A percentile compares a stretch with the other conserved stretches of the same genome.
These are phyloP conservation scores for Mentha longifolia DNA, from an alignment of 257 asterid genomes.

Conservation along the genomic window DNA sequence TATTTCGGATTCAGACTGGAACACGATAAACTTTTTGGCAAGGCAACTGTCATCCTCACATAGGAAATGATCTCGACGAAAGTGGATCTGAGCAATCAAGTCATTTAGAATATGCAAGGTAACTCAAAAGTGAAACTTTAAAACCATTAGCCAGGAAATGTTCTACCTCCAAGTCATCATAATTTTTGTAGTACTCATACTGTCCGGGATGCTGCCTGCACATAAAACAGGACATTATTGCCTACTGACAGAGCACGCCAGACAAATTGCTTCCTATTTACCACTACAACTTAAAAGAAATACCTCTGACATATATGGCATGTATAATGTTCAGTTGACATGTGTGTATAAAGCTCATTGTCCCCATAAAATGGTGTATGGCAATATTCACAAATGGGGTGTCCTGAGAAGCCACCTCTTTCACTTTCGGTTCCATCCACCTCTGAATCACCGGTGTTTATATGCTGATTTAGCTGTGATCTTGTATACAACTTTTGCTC, in stretches of 20 bases:
- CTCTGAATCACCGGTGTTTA: constrained; percentile 82
- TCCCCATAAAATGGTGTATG: constrained; percentile 90
- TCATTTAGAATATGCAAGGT: constrained; percentile 29
- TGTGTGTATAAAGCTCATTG: constrained; percentile 83
- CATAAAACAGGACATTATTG: constrained; percentile 16
- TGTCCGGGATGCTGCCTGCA: constrained; percentile 98
- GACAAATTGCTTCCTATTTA: constrained; percentile 18
- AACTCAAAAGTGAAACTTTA: constrained; percentile 21
- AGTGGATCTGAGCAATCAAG: constrained; percentile 65
- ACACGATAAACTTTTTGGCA: constrained; percentile 82
- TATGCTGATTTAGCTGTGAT: constrained; percentile 84
- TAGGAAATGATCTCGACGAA: constrained; percentile 77
- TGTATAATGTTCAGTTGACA: constrained; percentile 95
- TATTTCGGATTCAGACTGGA: constrained; percentile 78
- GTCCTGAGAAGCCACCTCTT: constrained; percentile 96
- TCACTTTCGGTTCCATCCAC: constrained; percentile 99
- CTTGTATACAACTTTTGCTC: constrained; percentile 92
- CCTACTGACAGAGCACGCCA: constrained; percentile 2
- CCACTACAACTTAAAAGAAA: neutral
- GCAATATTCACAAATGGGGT: constrained; percentile 92
- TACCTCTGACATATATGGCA: constrained; percentile 98
- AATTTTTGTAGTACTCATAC: constrained; percentile 85
- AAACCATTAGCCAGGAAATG: constrained; percentile 23
- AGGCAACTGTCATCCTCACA: constrained; percentile 95
- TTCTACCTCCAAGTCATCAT: constrained; percentile 89